A percentile compares a stretch with the other conserved stretches of the same genome.
These are phyloP conservation scores for Syzygium grande DNA, from an alignment of 345 rosid genomes.

Conservation along the genomic window DNA sequence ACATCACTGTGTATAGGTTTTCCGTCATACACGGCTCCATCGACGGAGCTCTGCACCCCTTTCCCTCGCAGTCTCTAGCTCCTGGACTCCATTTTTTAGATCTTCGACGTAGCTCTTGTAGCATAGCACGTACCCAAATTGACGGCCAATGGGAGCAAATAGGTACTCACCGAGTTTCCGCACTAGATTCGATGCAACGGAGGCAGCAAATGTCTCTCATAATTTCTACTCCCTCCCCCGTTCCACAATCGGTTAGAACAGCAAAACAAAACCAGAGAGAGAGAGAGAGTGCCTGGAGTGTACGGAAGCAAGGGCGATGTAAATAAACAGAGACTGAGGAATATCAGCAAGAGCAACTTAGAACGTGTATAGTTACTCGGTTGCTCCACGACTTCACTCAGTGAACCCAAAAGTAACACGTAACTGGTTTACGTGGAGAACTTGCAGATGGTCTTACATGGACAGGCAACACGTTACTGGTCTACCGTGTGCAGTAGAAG, in stretches of 20 bases:
- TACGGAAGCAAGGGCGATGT: background rate
- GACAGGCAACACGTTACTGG: background rate
- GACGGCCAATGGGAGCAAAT: background rate
- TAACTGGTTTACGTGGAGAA: background rate
- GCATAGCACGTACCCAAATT: background rate
- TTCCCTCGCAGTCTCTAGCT: rapidly evolving
- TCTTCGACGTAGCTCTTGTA: background rate
- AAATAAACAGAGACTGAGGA: background rate
- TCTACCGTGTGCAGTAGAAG: background rate
- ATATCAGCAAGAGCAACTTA: background rate
- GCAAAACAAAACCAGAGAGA: background rate
- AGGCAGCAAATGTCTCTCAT: background rate
- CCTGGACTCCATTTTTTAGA: background rate
- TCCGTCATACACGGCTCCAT: rapidly evolving
- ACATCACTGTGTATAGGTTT: background rate
- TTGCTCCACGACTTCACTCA: background rate
- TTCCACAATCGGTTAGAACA: background rate
- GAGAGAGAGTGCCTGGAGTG: background rate
- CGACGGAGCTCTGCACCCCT: too few species aligned
- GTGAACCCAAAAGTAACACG: background rate
- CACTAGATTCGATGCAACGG: background rate
- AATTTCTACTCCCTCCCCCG: background rate
- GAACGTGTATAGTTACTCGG: background rate
- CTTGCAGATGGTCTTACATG: background rate
- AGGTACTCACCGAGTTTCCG: background rate